Evolutionary conservation across 2,329 filamentous ascomycete species (phyloP).

Genomic region (Hypoxylon sp.): DNA sequence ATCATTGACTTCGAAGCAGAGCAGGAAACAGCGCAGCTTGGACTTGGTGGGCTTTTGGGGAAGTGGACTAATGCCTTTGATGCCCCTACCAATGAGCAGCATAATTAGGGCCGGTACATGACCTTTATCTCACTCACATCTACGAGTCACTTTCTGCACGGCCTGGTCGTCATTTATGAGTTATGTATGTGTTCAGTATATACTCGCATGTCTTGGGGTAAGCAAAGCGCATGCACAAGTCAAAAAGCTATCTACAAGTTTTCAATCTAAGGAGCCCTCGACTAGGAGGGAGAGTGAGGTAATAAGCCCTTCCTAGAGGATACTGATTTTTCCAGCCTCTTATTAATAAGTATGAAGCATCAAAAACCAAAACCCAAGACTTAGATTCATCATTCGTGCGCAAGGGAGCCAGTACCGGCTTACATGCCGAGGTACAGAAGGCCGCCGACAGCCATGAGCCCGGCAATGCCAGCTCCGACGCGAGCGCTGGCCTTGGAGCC

Average conservation of each 20-base stretch:
- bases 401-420: slow-evolving; percentile 22
- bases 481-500: slow-evolving; percentile 39
- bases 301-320: slow-evolving; percentile 16
- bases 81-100: not conserved
- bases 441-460: slow-evolving; percentile 43
- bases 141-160: not conserved
- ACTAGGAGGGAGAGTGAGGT: slow-evolving; percentile 13
- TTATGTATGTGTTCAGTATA: slow-evolving; percentile 35
- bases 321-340: slow-evolving; percentile 15
- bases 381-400: slow-evolving; percentile 24
- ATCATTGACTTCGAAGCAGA: slow-evolving; percentile 37
- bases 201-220: slow-evolving; percentile 26
- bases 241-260: slow-evolving; percentile 37
- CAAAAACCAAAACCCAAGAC: slow-evolving; percentile 5
- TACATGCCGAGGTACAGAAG: slow-evolving; percentile 48
- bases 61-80: slow-evolving; percentile 31
- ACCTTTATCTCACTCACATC: not conserved
- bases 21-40: slow-evolving; percentile 10
- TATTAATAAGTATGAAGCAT: slow-evolving; percentile 29
- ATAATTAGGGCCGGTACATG: too few species aligned
- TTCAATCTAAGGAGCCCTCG: slow-evolving; percentile 18
- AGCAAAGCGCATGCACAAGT: slow-evolving; percentile 27
- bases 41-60: slow-evolving; percentile 16
- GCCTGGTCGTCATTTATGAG: not conserved
- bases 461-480: slow-evolving; percentile 41